phyloP scores from a whole-genome alignment of 805 yeast genomes.

The Trichomonascus vanleenenianus region DNA sequence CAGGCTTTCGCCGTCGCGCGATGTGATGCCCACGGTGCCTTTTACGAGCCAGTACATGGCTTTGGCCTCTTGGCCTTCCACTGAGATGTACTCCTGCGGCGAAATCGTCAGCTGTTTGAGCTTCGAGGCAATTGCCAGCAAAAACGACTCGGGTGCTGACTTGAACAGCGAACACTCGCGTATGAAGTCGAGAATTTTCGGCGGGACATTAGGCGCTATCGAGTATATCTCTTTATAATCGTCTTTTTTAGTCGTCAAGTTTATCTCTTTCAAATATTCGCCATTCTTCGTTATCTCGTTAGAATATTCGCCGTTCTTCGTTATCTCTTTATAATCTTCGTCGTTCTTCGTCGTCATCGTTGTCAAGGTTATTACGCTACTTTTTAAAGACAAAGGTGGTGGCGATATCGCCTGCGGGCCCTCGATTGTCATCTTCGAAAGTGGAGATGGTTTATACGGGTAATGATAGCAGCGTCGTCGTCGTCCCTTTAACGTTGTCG shows the following conservation, averaged over 20 bases:
- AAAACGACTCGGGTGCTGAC: conserved; percentile 60
- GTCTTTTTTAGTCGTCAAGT: neutral
- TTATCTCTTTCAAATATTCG: neutral
- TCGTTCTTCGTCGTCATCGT: too few relatives aligned
- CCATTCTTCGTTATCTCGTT: too few relatives aligned
- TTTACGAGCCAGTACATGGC: conserved; percentile 76
- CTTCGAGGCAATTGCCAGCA: conserved; percentile 49
- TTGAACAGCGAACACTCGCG: conserved; percentile 52
- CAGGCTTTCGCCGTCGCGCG: conserved; percentile 68
- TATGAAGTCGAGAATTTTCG: conserved; percentile 43
- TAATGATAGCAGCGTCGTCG: too few relatives aligned
- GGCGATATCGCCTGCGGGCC: too few relatives aligned
- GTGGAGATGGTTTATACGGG: too few relatives aligned
- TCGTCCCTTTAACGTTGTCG: too few relatives aligned
- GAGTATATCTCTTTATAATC: too few relatives aligned
- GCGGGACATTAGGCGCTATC: conserved; percentile 31
- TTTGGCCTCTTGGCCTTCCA: conserved; percentile 63
- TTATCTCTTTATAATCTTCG: too few relatives aligned
- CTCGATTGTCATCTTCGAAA: too few relatives aligned
- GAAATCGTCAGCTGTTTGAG: conserved; percentile 52
- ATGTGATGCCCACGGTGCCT: conserved; percentile 69
- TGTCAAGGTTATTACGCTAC: too few relatives aligned
- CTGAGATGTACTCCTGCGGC: conserved; percentile 63
- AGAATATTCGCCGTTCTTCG: too few relatives aligned
- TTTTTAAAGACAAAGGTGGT: too few relatives aligned